Evolutionary conservation across 83 land plant species (phyloP).

Genomic region (Picea engelmannii): DNA sequence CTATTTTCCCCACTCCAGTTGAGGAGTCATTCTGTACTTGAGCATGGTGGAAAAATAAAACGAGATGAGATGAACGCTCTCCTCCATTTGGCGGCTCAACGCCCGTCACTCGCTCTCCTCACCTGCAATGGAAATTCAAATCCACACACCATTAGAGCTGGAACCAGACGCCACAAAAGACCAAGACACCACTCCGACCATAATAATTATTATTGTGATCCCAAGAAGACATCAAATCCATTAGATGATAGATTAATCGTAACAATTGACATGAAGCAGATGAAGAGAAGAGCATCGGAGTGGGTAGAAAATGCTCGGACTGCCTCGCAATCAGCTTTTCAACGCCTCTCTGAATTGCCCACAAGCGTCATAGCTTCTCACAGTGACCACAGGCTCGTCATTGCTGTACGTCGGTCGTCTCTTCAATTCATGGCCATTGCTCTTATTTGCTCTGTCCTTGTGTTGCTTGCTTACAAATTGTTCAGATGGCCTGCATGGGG

Average conservation of each 20-base stretch:
- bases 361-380: constrained; percentile 25
- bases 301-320: neutral
- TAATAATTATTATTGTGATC: too few species aligned
- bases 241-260: neutral
- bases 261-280: neutral
- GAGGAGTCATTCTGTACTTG: too few species aligned
- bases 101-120: neutral
- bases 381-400: constrained; percentile 7
- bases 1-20: too few species aligned
- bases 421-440: constrained; percentile 27
- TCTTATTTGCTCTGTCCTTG: constrained; percentile 18
- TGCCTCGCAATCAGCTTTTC: neutral
- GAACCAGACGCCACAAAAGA: neutral
- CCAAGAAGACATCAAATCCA: neutral
- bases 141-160: neutral
- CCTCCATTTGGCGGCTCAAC: neutral
- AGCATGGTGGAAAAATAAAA: neutral
- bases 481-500: neutral
- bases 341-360: constrained; percentile 26
- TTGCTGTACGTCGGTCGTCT: constrained; percentile 42
- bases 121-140: neutral
- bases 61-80: constrained; percentile 11
- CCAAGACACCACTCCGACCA: neutral
- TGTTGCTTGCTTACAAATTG: constrained; percentile 14
- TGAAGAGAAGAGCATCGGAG: neutral